A percentile compares a stretch with the other conserved stretches of the same genome.
Evolutionary conservation across 176 grass and related monocot genomes (phyloP).

Genomic region (Triticum aestivum): IWGSC_CS_RefSeq_v2.1 NC_057797.1:106677474-106677973

Average conservation of each 20-base stretch:
- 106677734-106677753: neutral
- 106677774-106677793: neutral
- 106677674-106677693: neutral
- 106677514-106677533: neutral
- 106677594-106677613: neutral
- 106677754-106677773: neutral
- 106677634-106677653: neutral
- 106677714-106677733: neutral
- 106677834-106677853: neutral
- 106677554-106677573: neutral
- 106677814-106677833: neutral
- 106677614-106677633: no score
- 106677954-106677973: neutral
- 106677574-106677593: neutral
- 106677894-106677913: slow-evolving; percentile 32
- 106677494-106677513: neutral
- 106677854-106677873: neutral
- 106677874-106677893: slow-evolving; percentile 28
- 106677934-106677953: neutral
- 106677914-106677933: slow-evolving; percentile 10
- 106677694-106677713: no score
- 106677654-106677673: neutral
- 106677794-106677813: neutral
- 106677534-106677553: neutral
- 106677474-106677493: neutral